Conservation (phyloP, 305 asterid genomes). For the Fraxinus sp. region DNA sequence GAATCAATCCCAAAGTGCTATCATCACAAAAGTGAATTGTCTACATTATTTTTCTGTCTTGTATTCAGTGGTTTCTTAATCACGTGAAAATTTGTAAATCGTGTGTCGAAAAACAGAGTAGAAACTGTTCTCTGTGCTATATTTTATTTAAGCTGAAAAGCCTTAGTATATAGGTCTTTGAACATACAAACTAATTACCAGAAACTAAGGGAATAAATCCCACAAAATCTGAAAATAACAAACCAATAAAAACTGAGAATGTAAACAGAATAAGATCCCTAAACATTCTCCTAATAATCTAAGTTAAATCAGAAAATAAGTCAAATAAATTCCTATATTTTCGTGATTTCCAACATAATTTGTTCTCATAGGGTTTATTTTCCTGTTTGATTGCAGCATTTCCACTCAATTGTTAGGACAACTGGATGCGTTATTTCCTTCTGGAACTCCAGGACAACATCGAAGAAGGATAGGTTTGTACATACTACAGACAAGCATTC, state of each 20-base stretch:
- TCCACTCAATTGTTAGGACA: slow-evolving; percentile 71
- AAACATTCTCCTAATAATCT: background rate
- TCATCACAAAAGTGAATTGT: background rate
- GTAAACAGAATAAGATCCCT: background rate
- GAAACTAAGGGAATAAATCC: background rate
- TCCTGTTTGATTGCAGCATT: slow-evolving; percentile 49
- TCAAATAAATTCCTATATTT: background rate
- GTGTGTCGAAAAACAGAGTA: background rate
- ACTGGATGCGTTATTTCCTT: slow-evolving; percentile 70
- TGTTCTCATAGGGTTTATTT: slow-evolving; percentile 20
- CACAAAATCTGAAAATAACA: background rate
- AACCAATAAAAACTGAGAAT: background rate
- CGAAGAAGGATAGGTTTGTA: slow-evolving; percentile 86
- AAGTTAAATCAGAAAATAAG: background rate
- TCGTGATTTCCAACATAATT: background rate
- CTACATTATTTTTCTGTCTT: background rate
- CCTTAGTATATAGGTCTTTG: background rate
- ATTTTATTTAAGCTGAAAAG: background rate
- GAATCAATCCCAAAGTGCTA: background rate
- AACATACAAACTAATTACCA: background rate
- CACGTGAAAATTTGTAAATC: background rate
- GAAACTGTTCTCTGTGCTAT: background rate
- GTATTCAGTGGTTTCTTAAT: background rate
- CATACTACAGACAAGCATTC: slow-evolving; percentile 1
- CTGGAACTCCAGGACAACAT: slow-evolving; percentile 82